These are phyloP conservation scores for Microbotryum saponariae DNA, from an alignment of 1,284 basidiomycete genomes.

Conservation along the genomic window DNA sequence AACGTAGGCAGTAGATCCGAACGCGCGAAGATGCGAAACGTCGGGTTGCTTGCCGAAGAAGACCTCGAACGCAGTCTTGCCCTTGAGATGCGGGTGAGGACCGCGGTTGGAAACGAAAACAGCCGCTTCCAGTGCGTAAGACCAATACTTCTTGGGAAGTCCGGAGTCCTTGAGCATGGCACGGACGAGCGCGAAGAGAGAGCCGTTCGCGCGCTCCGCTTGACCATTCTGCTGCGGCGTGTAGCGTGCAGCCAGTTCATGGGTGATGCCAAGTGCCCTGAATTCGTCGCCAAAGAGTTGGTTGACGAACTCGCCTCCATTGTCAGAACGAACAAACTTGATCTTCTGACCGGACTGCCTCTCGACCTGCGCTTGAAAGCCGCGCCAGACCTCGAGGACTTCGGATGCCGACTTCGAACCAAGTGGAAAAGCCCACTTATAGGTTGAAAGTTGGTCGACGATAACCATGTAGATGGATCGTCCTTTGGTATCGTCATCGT, in stretches of 20 bases:
- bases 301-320: conserved; percentile 19
- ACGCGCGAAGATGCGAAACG: background rate
- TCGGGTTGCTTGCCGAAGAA: background rate
- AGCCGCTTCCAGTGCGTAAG: background rate
- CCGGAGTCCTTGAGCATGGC: conserved; percentile 3
- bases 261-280: conserved; percentile 6
- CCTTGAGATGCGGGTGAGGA: background rate
- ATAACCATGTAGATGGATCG: too few species aligned
- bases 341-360: too few species aligned
- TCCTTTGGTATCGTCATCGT: too few species aligned
- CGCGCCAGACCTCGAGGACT: too few species aligned
- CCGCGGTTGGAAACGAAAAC: background rate
- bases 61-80: background rate
- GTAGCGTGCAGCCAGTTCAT: conserved; percentile 7
- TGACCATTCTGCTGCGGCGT: conserved; percentile 14
- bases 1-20: background rate
- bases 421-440: too few species aligned
- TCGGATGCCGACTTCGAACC: too few species aligned
- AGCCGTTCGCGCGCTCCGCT: background rate
- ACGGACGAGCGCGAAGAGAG: background rate
- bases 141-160: background rate
- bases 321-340: conserved; percentile 3
- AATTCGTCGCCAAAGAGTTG: conserved; percentile 1
- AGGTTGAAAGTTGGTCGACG: too few species aligned
- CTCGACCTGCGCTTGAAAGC: too few species aligned